Evolutionary conservation across 2,329 filamentous ascomycete species (phyloP), one percentile per base, ranked within the genome.

Genomic region (Penicillium sp.): DNA sequence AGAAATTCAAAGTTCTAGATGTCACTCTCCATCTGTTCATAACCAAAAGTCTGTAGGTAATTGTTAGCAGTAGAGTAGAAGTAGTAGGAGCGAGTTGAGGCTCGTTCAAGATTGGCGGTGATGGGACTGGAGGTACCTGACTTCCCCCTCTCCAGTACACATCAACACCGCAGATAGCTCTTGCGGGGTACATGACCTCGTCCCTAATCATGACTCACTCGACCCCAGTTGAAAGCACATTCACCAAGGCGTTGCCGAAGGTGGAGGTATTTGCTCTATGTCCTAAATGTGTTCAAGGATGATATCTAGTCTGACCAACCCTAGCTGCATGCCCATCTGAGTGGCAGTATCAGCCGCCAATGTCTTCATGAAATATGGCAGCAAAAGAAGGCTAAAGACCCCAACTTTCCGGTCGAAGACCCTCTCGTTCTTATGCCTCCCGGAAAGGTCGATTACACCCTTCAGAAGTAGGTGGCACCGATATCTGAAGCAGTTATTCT

Each of bases 241-340:
- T 75, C 36, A 71, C 69, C 3, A 68, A 62, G 54, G 57, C 60
- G 9, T 55, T 75, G 6, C 73, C 72, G 5, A 75, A 75, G 48
- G 63, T 74, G 33, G 73, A 75, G 65, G 72, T 74, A 63, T 11
- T 58, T 73, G 56, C 19, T 47, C 16, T 29, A 11, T 33, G 5
- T 29, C 16, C 18, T 5, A 5, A 9, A 3, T 16, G 14, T 16
- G 18, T 14, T 26, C 16, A 10, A 5, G 2, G 26, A 28, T 18
- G n/a, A 23, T 14, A 11, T 11, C 18, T 23, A 43, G 52, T 13
- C 45, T 62, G 14, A 58, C 47, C 23, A 28, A 45, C 31, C 51
- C 23, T 43, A 92, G 87, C 82, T 93, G 49, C 90, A 94, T 66
- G 90, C 90, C 58, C 90, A 94, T 72, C 80, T 94, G 40, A 90